Conservation (phyloP, 768 basidiomycete species). For the Lentinula raphanica region DNA sequence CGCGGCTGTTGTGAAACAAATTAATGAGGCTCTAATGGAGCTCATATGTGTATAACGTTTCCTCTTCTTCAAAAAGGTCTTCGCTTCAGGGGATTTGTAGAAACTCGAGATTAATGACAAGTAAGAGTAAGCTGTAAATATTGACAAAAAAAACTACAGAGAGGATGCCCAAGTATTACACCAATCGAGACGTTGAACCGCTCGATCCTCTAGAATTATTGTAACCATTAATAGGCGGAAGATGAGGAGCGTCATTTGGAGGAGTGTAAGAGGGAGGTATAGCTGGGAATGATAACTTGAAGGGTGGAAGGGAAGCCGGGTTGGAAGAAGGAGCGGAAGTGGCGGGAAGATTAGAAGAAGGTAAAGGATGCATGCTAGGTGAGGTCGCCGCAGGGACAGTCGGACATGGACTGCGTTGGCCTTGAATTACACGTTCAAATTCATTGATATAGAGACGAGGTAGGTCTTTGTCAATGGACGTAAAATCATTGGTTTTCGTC, state of each 20-base stretch:
- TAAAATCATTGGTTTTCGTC: slow-evolving; percentile 30
- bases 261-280: not conserved
- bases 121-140: too few species aligned
- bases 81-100: too few species aligned
- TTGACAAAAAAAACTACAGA: not conserved
- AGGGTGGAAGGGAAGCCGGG: slow-evolving; percentile 1
- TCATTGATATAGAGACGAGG: slow-evolving; percentile 5
- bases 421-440: not conserved
- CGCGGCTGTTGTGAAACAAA: too few species aligned
- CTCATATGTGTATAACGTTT: too few species aligned
- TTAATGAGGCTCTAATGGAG: too few species aligned
- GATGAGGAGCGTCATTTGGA: not conserved
- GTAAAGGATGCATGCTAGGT: not conserved
- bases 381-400: not conserved
- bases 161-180: not conserved
- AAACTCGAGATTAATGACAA: too few species aligned
- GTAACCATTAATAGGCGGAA: slow-evolving; percentile 3
- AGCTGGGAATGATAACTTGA: not conserved
- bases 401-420: not conserved
- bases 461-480: not conserved
- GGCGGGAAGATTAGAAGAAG: not conserved
- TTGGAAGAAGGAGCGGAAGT: not conserved
- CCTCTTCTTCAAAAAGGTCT: too few species aligned
- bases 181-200: not conserved
- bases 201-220: not conserved